Base-by-base conservation (phyloP, 2,329 filamentous ascomycete genomes). In the Diaporthe sp. region DNA sequence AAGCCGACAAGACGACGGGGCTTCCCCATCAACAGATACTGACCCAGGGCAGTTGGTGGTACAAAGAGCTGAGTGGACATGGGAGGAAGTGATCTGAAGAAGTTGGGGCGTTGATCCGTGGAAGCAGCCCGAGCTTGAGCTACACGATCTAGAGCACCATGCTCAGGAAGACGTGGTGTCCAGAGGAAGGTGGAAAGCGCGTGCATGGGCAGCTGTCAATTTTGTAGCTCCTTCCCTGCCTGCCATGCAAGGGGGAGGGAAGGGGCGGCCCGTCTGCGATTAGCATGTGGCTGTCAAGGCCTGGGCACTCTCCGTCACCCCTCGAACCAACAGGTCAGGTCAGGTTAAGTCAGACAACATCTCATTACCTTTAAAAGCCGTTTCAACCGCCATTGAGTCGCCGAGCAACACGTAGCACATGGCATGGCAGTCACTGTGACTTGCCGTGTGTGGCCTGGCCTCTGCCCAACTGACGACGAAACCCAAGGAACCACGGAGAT, bases 211-310 rank as follows among this genome's bases (percentile, higher is more conserved):
- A 31, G 46, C 6, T 31, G 34, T 55, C 15, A 25, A 15, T 9
- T 70, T 53, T 42, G 49, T 55, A 70, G 65, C 65, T 70, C 31
- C 65, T 55, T 42, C 65, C 62, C 49, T 68, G 46, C 46, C 31
- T 13, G n/a, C 42, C 49, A 70, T 70, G 65, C 65, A 70, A 70
- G 65, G 65, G 34, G 31, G 19, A 51, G 31, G 61, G 49, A 70
- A 70, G 65, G 65, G 49, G 65, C 65, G 65, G 65, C 46, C 65
- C 65, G 49, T 55, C 34, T 31, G 17, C 9, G 10, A 2, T 68
- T 68, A 25, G 65, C 34, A 70, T 55, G 65, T 55, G 65, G 65
- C 65, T 31, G 65, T 51, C 34, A 55, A 6, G 49, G 65, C 34
- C 34, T 55, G 49, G 65, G 46, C 44, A n/a, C n/a, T 55, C 10